A percentile compares a stretch with the other conserved stretches of the same genome.
phyloP scores from a whole-genome alignment of 768 basidiomycete genomes.

The Lactarius sanguifluus region DNA sequence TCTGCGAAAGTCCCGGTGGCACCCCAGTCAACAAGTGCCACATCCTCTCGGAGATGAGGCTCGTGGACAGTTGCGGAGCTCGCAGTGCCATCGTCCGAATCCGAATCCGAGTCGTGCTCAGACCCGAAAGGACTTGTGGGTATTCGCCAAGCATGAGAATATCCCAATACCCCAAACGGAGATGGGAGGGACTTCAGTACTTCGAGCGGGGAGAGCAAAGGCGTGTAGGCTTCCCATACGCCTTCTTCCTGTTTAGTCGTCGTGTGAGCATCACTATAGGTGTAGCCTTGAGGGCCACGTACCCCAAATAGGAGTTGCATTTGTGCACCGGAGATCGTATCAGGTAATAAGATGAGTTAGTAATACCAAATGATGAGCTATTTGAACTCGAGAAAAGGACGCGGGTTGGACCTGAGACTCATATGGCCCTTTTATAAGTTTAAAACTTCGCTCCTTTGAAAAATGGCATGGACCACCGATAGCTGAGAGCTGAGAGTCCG shows the following conservation, averaged over 20 bases:
- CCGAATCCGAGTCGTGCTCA: constrained; percentile 5
- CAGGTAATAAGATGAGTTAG: background rate
- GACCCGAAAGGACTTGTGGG: constrained; percentile 1
- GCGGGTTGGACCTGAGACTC: background rate
- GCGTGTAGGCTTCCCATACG: background rate
- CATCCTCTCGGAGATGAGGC: background rate
- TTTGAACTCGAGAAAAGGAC: background rate
- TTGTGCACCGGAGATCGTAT: background rate
- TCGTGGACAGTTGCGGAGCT: background rate
- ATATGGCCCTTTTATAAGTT: background rate
- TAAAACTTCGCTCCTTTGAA: background rate
- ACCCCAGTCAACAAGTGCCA: background rate
- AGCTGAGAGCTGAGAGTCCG: background rate
- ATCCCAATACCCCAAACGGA: background rate
- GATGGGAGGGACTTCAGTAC: background rate
- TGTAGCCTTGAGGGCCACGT: background rate
- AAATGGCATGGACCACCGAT: background rate
- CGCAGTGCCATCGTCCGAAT: background rate
- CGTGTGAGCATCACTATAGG: background rate
- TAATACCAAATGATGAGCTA: background rate
- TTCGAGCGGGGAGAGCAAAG: background rate
- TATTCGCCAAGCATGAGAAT: background rate
- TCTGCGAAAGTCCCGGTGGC: background rate
- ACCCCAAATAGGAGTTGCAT: background rate
- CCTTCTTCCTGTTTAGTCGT: background rate